These are phyloP conservation scores for Microdochium nivale DNA, from an alignment of 2,329 filamentous ascomycete genomes.

Conservation along the genomic window DNA sequence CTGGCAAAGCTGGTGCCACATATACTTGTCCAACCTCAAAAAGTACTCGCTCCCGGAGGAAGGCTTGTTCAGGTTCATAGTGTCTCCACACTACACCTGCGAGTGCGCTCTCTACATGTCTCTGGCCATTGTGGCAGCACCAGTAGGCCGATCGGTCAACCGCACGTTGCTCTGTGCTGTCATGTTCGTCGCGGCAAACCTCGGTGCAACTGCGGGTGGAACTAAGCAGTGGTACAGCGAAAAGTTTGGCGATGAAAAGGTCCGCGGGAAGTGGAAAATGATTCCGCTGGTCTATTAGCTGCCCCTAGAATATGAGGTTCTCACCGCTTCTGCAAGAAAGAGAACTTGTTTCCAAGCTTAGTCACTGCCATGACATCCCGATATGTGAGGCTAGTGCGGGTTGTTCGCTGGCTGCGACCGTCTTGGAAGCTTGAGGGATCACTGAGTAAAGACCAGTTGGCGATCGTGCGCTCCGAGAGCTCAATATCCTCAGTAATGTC, in stretches of 20 bases:
- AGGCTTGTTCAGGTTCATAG: conserved; percentile 60
- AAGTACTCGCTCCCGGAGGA: conserved; percentile 77
- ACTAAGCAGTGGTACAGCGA: conserved; percentile 72
- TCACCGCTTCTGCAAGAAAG: conserved; percentile 34
- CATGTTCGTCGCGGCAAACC: conserved; percentile 68
- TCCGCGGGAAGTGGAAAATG: conserved; percentile 64
- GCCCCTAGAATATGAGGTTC: conserved; percentile 1
- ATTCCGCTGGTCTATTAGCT: conserved; percentile 57
- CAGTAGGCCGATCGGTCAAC: conserved; percentile 57
- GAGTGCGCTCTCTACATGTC: conserved; percentile 79
- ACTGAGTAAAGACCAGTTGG: conserved; percentile 63
- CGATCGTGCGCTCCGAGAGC: conserved; percentile 51
- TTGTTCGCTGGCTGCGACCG: conserved; percentile 48
- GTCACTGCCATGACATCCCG: conserved; percentile 80
- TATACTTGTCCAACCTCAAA: conserved; percentile 58
- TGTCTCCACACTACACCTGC: conserved; percentile 87
- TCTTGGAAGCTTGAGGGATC: conserved; percentile 33
- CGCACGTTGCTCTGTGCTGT: conserved; percentile 62
- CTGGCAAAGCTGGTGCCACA: conserved; percentile 68
- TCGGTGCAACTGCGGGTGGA: conserved; percentile 70
- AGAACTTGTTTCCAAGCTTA: conserved; percentile 61
- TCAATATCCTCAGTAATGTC: conserved; percentile 57
- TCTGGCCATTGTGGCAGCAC: conserved; percentile 68
- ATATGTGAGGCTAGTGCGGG: conserved; percentile 68
- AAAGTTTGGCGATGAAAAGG: conserved; percentile 62